A percentile compares a stretch with the other conserved stretches of the same genome.
phyloP scores from a whole-genome alignment of 129 eudicot genomes.

The Oenanthe sinensis region DNA sequence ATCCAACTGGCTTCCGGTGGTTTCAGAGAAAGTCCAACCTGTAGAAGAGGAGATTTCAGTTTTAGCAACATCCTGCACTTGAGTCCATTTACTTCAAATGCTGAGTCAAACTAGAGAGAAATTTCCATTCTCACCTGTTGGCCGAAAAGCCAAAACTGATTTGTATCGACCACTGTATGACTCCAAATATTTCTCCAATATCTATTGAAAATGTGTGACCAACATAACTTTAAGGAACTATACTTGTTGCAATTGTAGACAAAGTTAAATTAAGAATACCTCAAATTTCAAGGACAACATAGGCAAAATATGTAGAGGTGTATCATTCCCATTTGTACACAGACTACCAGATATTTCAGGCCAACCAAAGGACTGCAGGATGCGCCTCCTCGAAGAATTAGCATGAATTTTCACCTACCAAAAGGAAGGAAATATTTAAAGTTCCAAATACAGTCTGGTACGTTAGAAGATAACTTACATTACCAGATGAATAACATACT shows the following conservation, averaged over 20 bases:
- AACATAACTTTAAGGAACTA: not conserved
- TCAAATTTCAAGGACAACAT: conserved; percentile 32
- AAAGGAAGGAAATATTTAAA: not conserved
- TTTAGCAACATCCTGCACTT: not conserved
- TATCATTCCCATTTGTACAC: conserved; percentile 32
- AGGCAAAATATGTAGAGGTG: conserved; percentile 38
- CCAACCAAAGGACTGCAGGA: conserved; percentile 37
- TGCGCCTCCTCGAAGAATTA: conserved; percentile 31
- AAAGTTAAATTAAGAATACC: conserved; percentile 17
- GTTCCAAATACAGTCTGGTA: not conserved
- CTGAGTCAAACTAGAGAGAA: not conserved
- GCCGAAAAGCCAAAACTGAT: conserved; percentile 36
- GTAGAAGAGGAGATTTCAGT: not conserved
- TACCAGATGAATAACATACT: no score
- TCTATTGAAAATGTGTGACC: conserved; percentile 1
- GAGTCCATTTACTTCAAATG: not conserved
- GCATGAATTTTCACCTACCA: conserved; percentile 30
- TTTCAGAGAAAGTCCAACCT: conserved; percentile 38
- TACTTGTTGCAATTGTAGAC: not conserved
- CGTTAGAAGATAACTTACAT: not conserved
- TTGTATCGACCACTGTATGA: conserved; percentile 18
- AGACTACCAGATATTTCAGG: conserved; percentile 28
- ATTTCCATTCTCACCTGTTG: conserved; percentile 29
- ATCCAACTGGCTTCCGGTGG: conserved; percentile 23
- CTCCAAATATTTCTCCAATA: conserved; percentile 25